Evolutionary conservation across 108 stramenopile species (phyloP).

Genomic region (Nitzschia palea): DNA sequence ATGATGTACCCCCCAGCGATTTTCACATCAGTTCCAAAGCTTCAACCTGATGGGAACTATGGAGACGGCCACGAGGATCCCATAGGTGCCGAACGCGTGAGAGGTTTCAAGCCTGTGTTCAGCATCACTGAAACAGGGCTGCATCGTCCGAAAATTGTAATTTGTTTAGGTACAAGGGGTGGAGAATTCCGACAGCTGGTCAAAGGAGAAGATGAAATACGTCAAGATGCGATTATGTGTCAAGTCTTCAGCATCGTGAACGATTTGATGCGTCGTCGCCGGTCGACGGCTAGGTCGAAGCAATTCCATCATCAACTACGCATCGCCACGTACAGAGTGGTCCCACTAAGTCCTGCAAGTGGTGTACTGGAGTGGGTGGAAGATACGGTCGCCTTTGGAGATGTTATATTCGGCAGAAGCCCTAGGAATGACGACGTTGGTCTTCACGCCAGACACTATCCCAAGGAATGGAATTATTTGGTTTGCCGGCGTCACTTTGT

Average conservation of each 20-base stretch:
- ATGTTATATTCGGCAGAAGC: constrained; percentile 42
- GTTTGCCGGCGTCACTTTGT: constrained; percentile 52
- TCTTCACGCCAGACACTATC: constrained; percentile 65
- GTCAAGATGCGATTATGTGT: constrained; percentile 97
- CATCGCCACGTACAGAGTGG: constrained; percentile 85
- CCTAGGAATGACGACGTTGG: constrained; percentile 16
- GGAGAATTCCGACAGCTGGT: constrained; percentile 82
- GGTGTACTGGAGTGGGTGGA: constrained; percentile 93
- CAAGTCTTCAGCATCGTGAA: constrained; percentile 95
- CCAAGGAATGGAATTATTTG: constrained; percentile 75
- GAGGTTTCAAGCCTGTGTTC: constrained; percentile 66
- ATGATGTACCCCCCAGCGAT: constrained; percentile 54
- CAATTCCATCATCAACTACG: constrained; percentile 38
- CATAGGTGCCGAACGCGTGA: constrained; percentile 62
- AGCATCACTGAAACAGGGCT: constrained; percentile 80
- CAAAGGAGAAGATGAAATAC: constrained; percentile 93
- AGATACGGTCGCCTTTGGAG: constrained; percentile 82
- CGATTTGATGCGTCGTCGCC: constrained; percentile 55
- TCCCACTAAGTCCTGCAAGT: constrained; percentile 85
- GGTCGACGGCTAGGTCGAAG: not conserved
- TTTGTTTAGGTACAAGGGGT: constrained; percentile 78
- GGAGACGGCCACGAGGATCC: constrained; percentile 70
- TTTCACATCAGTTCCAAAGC: constrained; percentile 63
- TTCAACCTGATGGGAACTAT: constrained; percentile 65
- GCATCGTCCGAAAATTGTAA: constrained; percentile 87